Conservation (phyloP, 2,329 filamentous ascomycete species). For the Botrytis aclada region DNA sequence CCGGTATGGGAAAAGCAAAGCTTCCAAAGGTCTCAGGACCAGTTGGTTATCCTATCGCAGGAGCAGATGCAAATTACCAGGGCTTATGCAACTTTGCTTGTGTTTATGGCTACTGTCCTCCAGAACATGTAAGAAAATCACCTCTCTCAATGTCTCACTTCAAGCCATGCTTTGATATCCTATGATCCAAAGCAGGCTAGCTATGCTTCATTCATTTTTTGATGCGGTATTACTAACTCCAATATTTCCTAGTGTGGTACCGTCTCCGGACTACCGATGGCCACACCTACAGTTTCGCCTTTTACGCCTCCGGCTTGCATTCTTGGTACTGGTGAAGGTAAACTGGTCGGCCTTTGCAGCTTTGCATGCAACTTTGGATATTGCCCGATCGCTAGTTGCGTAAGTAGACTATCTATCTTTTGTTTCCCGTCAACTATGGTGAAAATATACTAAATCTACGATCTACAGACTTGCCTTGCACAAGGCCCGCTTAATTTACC, state of each 20-base stretch:
- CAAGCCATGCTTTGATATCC: not conserved
- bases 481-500: not conserved
- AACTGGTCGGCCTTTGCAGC: not conserved
- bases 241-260: not conserved
- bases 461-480: not conserved
- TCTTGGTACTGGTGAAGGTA: not conserved
- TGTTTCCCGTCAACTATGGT: not conserved
- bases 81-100: slow-evolving; percentile 10
- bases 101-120: slow-evolving; percentile 6
- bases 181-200: not conserved
- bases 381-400: not conserved
- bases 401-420: not conserved
- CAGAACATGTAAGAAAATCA: not conserved
- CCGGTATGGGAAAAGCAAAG: not conserved
- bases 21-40: not conserved
- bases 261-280: not conserved
- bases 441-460: not conserved
- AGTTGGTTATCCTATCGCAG: not conserved
- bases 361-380: slow-evolving; percentile 13
- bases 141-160: not conserved
- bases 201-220: not conserved
- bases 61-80: not conserved
- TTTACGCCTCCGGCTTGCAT: slow-evolving; percentile 6
- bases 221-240: not conserved
- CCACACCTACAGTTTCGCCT: slow-evolving; percentile 2